Evolutionary conservation across 108 stramenopile species (phyloP), one percentile per base, ranked within the genome.

Genomic region (Skeletonema menzelii): DNA sequence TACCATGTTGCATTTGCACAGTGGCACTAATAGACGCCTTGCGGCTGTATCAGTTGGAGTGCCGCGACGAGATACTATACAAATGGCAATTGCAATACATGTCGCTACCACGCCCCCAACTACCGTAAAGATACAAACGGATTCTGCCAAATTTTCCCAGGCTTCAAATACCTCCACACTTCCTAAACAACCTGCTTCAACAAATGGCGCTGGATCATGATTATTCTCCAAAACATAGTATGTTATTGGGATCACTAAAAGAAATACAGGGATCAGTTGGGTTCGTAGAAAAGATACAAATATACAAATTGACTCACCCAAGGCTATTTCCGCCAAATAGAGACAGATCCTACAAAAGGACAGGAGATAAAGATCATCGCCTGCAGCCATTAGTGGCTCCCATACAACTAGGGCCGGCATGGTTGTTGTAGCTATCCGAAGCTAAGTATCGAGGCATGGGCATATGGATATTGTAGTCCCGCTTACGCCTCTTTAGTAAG

Each of bases 301-400:
- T 46, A 24, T 53, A 24, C 22, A 24, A 7, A 53, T 1, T 0
- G 11, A 15, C 47, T 49, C 22, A 53, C 49, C 49, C 19, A 53
- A 10, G 22, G 20, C 42, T 20, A 67, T 66, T 63, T 79, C 71
- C 14, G 63, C 26, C 37, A 72, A 2, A 27, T 71, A 71, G 27
- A 79, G 65, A 27, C 61, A 34, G 14, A 72, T 59, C 17, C 47
- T 31, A 14, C 40, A 3, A 27, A n/a, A 17, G 59, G 78, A 61
- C 3, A 71, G 15, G 55, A 67, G 49, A 31, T 67, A 67, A 34
- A 79, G 66, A 42, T 79, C 78, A 35, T 79, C 78, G 53, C 78
- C 78, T 11, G 71, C 78, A 35, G 67, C 38, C 10, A 68, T 4
- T 31, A 66, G 46, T 10, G 63, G 78, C 59, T 79, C 78, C 71